Evolutionary conservation across 2,329 filamentous ascomycete genomes (phyloP), one percentile per base, ranked within the genome.

Genomic region (Drechslerella coelobrocha): DNA sequence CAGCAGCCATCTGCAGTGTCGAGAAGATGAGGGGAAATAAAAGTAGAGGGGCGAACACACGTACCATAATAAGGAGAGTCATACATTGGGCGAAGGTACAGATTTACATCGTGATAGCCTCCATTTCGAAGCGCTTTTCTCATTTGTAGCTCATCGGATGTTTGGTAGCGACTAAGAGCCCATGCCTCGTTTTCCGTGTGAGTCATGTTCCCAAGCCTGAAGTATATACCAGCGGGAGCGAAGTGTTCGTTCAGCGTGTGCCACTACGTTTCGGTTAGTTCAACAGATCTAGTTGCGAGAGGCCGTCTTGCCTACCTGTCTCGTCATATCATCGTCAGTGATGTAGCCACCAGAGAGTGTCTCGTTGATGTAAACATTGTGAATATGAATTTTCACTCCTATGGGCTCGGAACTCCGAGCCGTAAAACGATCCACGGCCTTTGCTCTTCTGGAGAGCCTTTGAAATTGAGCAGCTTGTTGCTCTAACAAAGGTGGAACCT

Each of bases 1-100:
- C n/a, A n/a, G n/a, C n/a, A n/a, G n/a, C n/a, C n/a, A n/a, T n/a
- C n/a, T n/a, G n/a, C n/a, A n/a, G n/a, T n/a, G n/a, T n/a, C n/a
- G n/a, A n/a, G n/a, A n/a, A n/a, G n/a, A n/a, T n/a, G n/a, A n/a
- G n/a, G n/a, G n/a, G n/a, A n/a, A n/a, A n/a, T n/a, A n/a, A n/a
- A n/a, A n/a, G n/a, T n/a, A n/a, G n/a, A n/a, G n/a, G n/a, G n/a
- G n/a, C n/a, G n/a, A n/a, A n/a, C n/a, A n/a, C n/a, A n/a, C n/a
- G n/a, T n/a, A n/a, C n/a, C n/a, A n/a, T n/a, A n/a, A n/a, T n/a
- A n/a, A n/a, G n/a, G n/a, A n/a, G n/a, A n/a, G n/a, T n/a, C n/a
- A n/a, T n/a, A n/a, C n/a, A 62, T 39, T 17, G 59, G 59, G 8
- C 59, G 50, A 17, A 62, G 50, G 14, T 55, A 62, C 10, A 62